These are phyloP conservation scores for Diaporthe helianthi DNA, from an alignment of 2,329 filamentous ascomycete species.

Conservation along the genomic window DNA sequence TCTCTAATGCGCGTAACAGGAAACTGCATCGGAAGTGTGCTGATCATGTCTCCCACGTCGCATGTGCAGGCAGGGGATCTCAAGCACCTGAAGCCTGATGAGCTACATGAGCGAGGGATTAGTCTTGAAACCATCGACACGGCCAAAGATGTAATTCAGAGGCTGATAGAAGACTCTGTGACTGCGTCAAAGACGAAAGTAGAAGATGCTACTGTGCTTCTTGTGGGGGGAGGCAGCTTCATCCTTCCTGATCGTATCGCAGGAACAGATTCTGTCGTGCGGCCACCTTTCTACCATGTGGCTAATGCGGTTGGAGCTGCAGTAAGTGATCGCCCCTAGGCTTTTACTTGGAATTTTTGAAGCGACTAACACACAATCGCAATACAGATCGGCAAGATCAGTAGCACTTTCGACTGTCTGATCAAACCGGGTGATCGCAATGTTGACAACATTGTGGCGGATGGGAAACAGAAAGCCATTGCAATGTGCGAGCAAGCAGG, in stretches of 20 bases:
- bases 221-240: neutral
- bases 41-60: neutral
- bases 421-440: neutral
- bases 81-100: neutral
- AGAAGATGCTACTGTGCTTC: neutral
- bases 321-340: neutral
- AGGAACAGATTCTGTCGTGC: neutral
- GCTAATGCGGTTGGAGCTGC: slow-evolving; percentile 10
- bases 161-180: neutral
- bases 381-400: neutral
- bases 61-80: neutral
- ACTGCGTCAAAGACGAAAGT: neutral
- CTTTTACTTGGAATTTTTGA: no score
- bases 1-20: fast-evolving
- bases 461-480: neutral
- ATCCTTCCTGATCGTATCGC: neutral
- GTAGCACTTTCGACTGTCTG: neutral
- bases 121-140: neutral
- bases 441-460: neutral
- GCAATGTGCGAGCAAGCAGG: neutral
- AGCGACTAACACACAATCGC: neutral
- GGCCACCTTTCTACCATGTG: slow-evolving; percentile 10
- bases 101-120: neutral
- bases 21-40: neutral
- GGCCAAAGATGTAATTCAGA: neutral